phyloP scores from a whole-genome alignment of 352 stramenopile species.

The Phytophthora ohioensis region DNA sequence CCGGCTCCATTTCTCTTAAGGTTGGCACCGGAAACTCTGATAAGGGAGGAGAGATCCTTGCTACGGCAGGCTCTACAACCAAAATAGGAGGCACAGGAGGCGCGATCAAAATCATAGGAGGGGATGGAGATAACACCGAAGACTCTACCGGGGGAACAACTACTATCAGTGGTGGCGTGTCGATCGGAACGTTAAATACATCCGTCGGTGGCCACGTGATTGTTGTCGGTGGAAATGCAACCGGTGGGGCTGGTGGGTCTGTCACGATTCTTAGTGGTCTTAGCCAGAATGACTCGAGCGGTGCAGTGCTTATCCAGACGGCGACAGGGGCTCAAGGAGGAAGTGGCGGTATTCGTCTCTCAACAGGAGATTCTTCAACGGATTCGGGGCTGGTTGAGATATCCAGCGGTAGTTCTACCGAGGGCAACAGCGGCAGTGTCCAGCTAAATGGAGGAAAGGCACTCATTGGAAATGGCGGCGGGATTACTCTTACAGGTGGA shows the following conservation, averaged over 20 bases:
- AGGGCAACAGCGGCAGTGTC: slow-evolving; percentile 62
- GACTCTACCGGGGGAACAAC: slow-evolving; percentile 57
- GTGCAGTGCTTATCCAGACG: slow-evolving; percentile 46
- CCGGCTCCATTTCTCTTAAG: slow-evolving; percentile 53
- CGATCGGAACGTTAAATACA: slow-evolving; percentile 41
- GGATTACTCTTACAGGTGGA: slow-evolving; percentile 60
- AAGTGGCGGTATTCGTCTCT: slow-evolving; percentile 49
- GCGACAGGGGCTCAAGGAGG: slow-evolving; percentile 21
- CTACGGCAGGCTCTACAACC: slow-evolving; percentile 42
- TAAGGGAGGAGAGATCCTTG: slow-evolving; percentile 37
- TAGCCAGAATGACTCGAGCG: slow-evolving; percentile 47
- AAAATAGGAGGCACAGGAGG: slow-evolving; percentile 43
- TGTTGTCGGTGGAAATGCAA: slow-evolving; percentile 55
- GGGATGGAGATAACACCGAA: slow-evolving; percentile 34
- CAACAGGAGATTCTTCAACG: slow-evolving; percentile 38
- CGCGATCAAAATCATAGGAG: slow-evolving; percentile 35
- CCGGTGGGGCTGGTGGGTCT: slow-evolving; percentile 51
- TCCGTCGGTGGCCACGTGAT: slow-evolving; percentile 52
- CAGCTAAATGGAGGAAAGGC: slow-evolving; percentile 57
- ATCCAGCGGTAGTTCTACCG: slow-evolving; percentile 50
- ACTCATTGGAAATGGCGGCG: slow-evolving; percentile 45
- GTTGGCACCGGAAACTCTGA: slow-evolving; percentile 43
- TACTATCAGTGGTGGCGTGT: slow-evolving; percentile 51
- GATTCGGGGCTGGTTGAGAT: slow-evolving; percentile 61
- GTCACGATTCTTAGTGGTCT: slow-evolving; percentile 56